Percentiles rank a stretch among this genome's conserved stretches.
Conservation (phyloP, 2,329 filamentous ascomycete genomes). For the Xylaria sp. region DNA sequence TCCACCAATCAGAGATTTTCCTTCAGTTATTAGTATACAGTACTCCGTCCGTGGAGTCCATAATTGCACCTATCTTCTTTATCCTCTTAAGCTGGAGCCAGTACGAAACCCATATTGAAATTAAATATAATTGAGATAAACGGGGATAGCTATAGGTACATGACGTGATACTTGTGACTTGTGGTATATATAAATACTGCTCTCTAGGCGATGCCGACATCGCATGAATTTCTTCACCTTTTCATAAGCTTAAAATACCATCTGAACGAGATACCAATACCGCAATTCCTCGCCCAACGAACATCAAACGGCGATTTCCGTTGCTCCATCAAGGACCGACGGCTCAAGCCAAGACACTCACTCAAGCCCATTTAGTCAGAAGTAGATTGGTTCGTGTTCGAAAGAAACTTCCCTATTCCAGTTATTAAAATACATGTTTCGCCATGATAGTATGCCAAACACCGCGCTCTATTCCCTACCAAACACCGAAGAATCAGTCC, state of each 20-base stretch:
- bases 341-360: neutral
- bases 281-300: neutral
- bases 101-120: neutral
- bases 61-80: neutral
- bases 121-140: neutral
- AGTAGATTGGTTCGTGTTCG: neutral
- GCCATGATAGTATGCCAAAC: constrained; percentile 24
- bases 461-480: constrained; percentile 26
- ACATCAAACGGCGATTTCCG: neutral
- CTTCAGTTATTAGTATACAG: neutral
- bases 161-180: neutral
- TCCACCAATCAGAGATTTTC: constrained; percentile 32
- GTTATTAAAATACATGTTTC: constrained; percentile 27
- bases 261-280: neutral
- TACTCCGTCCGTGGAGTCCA: neutral
- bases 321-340: neutral
- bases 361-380: neutral
- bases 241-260: neutral
- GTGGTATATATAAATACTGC: neutral
- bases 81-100: neutral
- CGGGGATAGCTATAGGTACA: too few relatives aligned
- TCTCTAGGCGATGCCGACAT: neutral
- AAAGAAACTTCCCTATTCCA: constrained; percentile 7
- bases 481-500: constrained; percentile 17
- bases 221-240: neutral